Base-by-base conservation (phyloP, 2,329 filamentous ascomycete genomes). In the Fusarium succisae region DNA sequence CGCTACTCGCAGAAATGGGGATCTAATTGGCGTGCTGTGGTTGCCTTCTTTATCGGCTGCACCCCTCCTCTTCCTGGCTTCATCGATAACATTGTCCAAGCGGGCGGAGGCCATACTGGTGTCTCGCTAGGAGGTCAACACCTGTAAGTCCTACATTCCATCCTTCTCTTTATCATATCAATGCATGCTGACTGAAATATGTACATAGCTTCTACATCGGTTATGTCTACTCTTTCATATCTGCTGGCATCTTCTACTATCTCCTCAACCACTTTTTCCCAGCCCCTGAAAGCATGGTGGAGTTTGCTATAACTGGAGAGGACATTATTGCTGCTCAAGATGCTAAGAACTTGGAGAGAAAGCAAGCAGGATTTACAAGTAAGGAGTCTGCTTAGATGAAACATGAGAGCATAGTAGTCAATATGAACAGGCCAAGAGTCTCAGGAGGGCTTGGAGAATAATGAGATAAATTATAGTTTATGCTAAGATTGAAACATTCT, bases 21-120 rank as follows among this genome's bases (percentile, higher is more conserved):
- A 55, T 55, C 24, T 15, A 61, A 61, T n/a, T 61, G 58, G 58
- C 58, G 58, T 55, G 58, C 58, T 44, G 58, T 61, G 30, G 58
- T 55, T 30, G 47, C 58, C 18, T 61, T 61, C 48, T 55, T 61
- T 6, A 61, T 61, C 22, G 58, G 58, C 38, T 61, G 58, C 30
- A 37, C 12, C n/a, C 58, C 58, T 12, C 58, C 58, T 55, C 48
- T 61, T 61, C 58, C 58, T n/a, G 58, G 58, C 30, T 61, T 61
- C 8, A 37, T 61, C 5, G 58, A 61, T 24, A 61, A 61, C 37
- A 61, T 61, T 28, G 58, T 61, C 10, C 14, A 35, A 61, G 58
- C 58, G 11, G 58, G 58, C 15, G 58, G 58, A 10, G 14, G 48
- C 48, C 14, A 44, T 15, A 61, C 58, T 9, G 15, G 58, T 28